These are phyloP conservation scores for Anisodus acutangulus DNA, from an alignment of 257 asterid genomes.

Conservation along the genomic window DNA sequence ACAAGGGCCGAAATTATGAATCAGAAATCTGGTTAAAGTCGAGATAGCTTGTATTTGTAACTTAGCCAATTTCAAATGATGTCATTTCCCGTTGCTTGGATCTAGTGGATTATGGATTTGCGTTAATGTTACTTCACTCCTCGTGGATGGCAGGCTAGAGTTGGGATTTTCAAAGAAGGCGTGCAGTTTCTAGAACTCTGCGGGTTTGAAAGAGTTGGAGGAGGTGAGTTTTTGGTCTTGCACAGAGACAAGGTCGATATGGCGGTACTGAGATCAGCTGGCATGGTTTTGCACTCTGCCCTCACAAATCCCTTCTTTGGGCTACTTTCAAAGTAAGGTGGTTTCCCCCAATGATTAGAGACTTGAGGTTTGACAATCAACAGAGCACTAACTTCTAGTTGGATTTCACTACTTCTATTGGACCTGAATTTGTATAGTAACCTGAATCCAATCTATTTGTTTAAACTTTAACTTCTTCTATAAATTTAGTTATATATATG, in stretches of 20 bases:
- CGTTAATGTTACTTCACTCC: not conserved
- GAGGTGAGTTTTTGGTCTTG: slow-evolving; percentile 51
- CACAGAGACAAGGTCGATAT: slow-evolving; percentile 55
- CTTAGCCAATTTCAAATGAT: slow-evolving; percentile 12
- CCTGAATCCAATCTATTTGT: not conserved
- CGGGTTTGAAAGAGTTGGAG: slow-evolving; percentile 65
- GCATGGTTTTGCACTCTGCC: slow-evolving; percentile 58
- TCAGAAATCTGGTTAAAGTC: not conserved
- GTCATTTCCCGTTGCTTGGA: not conserved
- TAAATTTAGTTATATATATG: not conserved
- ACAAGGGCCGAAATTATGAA: not conserved
- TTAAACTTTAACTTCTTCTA: not conserved
- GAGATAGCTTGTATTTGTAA: not conserved
- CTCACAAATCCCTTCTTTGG: slow-evolving; percentile 76
- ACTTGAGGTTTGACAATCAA: slow-evolving; percentile 14
- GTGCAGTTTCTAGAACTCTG: slow-evolving; percentile 68
- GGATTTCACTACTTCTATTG: not conserved
- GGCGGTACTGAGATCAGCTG: slow-evolving; percentile 48
- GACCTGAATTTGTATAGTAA: not conserved
- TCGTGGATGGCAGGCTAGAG: slow-evolving; percentile 57
- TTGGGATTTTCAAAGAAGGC: slow-evolving; percentile 63
- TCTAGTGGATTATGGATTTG: not conserved
- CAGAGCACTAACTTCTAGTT: not conserved
- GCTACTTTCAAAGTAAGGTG: slow-evolving; percentile 48
- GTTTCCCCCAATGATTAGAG: not conserved